Evolutionary conservation across 495 filamentous ascomycete species (phyloP), one percentile per base, ranked within the genome.

Genomic region (Penicillium daleae): DNA sequence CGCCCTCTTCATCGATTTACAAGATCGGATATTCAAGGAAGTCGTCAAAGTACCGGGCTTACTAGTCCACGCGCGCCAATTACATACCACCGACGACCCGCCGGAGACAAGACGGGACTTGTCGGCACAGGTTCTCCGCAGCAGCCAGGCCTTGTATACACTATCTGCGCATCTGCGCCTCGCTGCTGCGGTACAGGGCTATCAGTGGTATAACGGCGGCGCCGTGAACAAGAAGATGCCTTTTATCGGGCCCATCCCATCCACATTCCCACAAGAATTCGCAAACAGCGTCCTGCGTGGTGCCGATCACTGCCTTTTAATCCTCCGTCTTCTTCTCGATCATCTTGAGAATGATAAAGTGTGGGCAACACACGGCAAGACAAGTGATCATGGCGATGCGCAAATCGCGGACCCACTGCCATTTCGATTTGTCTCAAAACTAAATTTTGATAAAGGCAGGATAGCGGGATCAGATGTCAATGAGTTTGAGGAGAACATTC

Each of bases 1-100:
- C 37, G 48, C 65, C 4, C 40, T 65, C 21, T 65, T 71, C 35
- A 66, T 71, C 49, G 68, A 71, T 32, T 24, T 71, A 13, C 66
- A 67, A 49, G 68, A 71, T 58, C 60, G 65, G 1, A 64, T 71
- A 13, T 71, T 71, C 39, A 64, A 65, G 22, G 69, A 65, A 35
- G 59, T 69, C 27, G 64, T 63, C 17, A 69, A 67, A 42, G 42
- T 69, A 5, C 69, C 69, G 10, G 69, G 69, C 4, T 27, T 71
- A 8, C 63, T 71, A 2, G 39, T 52, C 35, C 58, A 59, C 12
- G 55, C 63, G 19, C 65, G 68, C 32, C 44, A 61, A 31, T 40
- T 68, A 10, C 35, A 51, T 33, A 15, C 22, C 6, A 22, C 33
- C 6, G 26, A 56, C 15, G 31, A 65, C 7, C 53, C 52, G 2